phyloP scores from a whole-genome alignment of 83 land plant genomes.

The Isoetes engelmannii region DNA sequence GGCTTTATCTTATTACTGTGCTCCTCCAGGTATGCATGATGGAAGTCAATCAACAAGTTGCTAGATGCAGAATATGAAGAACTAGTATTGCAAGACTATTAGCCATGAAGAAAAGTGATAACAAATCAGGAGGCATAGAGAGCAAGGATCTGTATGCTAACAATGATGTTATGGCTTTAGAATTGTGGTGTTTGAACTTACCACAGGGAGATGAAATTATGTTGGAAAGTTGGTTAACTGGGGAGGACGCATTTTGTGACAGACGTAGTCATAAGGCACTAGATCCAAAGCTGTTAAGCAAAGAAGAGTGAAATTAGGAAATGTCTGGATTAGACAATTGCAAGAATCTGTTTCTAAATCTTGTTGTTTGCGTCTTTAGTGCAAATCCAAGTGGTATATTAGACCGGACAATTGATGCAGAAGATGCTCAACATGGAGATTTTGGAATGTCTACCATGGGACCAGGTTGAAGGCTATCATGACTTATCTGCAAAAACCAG shows the following conservation, averaged over 20 bases:
- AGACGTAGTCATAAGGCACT: conserved; percentile 38
- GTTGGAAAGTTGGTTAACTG: conserved; percentile 56
- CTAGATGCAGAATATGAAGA: conserved; percentile 49
- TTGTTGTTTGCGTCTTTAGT: too few relatives aligned
- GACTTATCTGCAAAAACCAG: too few relatives aligned
- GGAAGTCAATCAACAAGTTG: conserved; percentile 41
- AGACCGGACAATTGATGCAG: too few relatives aligned
- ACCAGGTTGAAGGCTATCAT: too few relatives aligned
- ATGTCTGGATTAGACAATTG: too few relatives aligned
- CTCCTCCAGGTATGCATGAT: conserved; percentile 43
- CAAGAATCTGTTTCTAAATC: too few relatives aligned
- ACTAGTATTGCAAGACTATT: conserved; percentile 28
- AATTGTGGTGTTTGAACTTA: conserved; percentile 66
- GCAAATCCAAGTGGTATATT: too few relatives aligned
- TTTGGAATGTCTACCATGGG: too few relatives aligned
- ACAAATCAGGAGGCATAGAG: neutral
- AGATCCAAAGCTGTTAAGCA: conserved; percentile 54
- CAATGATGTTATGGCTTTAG: conserved; percentile 74
- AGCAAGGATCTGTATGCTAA: conserved; percentile 32
- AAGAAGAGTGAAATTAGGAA: conserved; percentile 37
- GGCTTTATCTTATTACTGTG: conserved; percentile 61
- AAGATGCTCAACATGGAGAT: too few relatives aligned
- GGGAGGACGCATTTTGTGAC: conserved; percentile 52
- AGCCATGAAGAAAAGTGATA: neutral
- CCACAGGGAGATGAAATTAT: conserved; percentile 61